Percentiles rank a stretch among this genome's conserved stretches.
Conservation (phyloP, 2,329 filamentous ascomycete genomes). For the Tolypocladium tundrense region DNA sequence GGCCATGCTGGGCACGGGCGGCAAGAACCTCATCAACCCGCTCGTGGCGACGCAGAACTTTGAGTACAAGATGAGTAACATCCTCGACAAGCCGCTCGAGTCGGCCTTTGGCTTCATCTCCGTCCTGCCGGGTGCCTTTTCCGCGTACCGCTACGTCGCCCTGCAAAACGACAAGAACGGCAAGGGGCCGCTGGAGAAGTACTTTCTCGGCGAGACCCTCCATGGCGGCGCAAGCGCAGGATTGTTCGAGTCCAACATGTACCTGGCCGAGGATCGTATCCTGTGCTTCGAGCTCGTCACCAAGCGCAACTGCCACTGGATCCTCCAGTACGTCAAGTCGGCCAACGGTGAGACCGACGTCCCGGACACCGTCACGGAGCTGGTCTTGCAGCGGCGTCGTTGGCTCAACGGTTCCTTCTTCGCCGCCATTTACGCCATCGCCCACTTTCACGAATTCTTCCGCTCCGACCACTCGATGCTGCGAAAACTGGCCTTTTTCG, state of each 20-base stretch:
- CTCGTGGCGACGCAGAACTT: constrained; percentile 96
- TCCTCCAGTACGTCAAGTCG: constrained; percentile 96
- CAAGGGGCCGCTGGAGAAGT: constrained; percentile 86
- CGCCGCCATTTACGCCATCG: constrained; percentile 87
- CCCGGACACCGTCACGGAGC: constrained; percentile 83
- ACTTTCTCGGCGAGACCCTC: constrained; percentile 94
- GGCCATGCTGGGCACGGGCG: constrained; percentile 78
- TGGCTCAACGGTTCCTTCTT: constrained; percentile 99
- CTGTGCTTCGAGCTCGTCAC: constrained; percentile 97
- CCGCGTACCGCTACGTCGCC: constrained; percentile 91
- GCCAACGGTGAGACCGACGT: constrained; percentile 96
- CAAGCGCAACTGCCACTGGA: constrained; percentile 95
- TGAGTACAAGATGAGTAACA: constrained; percentile 99
- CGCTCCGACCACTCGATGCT: constrained; percentile 81
- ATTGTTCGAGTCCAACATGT: constrained; percentile 99
- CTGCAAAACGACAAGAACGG: constrained; percentile 95
- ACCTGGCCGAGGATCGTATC: constrained; percentile 95
- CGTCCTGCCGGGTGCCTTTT: constrained; percentile 92
- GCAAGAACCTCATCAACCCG: constrained; percentile 84
- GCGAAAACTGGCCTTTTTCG: constrained; percentile 78
- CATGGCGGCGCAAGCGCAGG: constrained; percentile 85
- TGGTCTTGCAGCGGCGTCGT: constrained; percentile 89
- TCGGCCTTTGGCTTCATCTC: constrained; percentile 97
- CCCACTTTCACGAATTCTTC: constrained; percentile 94
- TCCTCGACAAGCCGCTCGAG: constrained; percentile 93